Evolutionary conservation across 1,284 basidiomycete species (phyloP).

Genomic region (Termitomyces sp.): DNA sequence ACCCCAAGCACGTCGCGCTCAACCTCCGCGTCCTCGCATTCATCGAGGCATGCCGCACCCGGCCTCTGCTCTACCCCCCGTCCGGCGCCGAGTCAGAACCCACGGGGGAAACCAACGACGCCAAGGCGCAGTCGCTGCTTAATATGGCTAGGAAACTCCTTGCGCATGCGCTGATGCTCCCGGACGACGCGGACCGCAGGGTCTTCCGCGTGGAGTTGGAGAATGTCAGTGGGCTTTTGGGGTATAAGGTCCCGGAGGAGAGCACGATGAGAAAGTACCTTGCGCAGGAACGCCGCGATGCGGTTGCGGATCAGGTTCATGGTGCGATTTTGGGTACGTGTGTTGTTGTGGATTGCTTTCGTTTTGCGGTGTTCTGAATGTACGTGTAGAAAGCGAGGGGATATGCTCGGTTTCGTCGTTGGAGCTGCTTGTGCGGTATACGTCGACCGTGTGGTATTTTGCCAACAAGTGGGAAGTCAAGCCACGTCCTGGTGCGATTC

Average conservation of each 20-base stretch:
- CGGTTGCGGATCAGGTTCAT: conserved; percentile 82
- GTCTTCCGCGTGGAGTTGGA: conserved; percentile 65
- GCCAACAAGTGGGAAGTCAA: conserved; percentile 47
- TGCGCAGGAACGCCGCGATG: conserved; percentile 65
- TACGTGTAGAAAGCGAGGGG: conserved; percentile 43
- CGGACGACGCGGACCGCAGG: conserved; percentile 46
- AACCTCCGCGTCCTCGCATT: conserved; percentile 83
- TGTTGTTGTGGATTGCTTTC: conserved; percentile 3
- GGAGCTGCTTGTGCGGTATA: conserved; percentile 60
- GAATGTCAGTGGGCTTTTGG: conserved; percentile 71
- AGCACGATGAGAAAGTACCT: conserved; percentile 69
- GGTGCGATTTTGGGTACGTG: conserved; percentile 73
- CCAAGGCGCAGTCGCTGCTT: conserved; percentile 41
- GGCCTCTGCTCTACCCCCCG: conserved; percentile 50
- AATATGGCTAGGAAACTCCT: conserved; percentile 60
- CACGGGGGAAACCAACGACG: background rate
- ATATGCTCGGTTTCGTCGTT: conserved; percentile 52
- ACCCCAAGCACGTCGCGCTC: conserved; percentile 69
- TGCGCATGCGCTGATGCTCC: conserved; percentile 48
- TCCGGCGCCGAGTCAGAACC: conserved; percentile 13
- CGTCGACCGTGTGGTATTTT: conserved; percentile 49
- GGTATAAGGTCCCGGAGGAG: conserved; percentile 69
- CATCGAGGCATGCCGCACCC: conserved; percentile 74
- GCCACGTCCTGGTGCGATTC: conserved; percentile 36
- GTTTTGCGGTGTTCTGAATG: background rate